Conservation (phyloP, 2,329 filamentous ascomycete species). For the Sporothrix schenckii region DNA sequence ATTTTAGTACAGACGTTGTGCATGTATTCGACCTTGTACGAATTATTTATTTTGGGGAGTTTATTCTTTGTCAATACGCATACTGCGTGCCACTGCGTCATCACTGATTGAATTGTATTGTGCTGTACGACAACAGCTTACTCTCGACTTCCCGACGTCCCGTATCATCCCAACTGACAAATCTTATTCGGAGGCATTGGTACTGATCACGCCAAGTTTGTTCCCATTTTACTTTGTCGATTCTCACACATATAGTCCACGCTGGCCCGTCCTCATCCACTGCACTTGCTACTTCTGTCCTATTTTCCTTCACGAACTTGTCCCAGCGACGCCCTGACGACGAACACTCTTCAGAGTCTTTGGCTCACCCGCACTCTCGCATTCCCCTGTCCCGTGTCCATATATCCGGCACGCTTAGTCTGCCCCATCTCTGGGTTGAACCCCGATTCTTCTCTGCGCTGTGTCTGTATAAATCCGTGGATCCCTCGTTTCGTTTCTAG, state of each 20-base stretch:
- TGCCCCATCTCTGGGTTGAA: background rate
- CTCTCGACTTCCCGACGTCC: background rate
- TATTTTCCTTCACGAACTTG: background rate
- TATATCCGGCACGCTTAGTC: background rate
- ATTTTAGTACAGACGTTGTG: too few relatives aligned
- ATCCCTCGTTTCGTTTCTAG: background rate
- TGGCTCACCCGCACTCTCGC: background rate
- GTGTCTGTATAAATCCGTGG: background rate
- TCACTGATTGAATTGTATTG: too few relatives aligned
- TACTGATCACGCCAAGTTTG: too few relatives aligned
- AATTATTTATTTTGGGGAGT: too few relatives aligned
- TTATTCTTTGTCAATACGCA: too few relatives aligned
- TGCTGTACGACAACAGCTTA: too few relatives aligned
- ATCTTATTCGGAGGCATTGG: background rate
- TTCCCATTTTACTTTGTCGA: background rate
- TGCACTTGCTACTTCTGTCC: too few relatives aligned
- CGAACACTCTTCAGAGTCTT: background rate
- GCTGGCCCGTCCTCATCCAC: background rate
- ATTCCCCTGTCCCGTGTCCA: background rate
- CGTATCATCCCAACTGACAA: background rate
- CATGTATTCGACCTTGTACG: too few relatives aligned
- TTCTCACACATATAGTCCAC: background rate
- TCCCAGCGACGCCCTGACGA: background rate
- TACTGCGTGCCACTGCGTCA: too few relatives aligned
- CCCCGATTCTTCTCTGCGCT: slow-evolving; percentile 4